Conservation (phyloP, 1,284 basidiomycete species). For the Leccinum pseudoinsigne region DNA sequence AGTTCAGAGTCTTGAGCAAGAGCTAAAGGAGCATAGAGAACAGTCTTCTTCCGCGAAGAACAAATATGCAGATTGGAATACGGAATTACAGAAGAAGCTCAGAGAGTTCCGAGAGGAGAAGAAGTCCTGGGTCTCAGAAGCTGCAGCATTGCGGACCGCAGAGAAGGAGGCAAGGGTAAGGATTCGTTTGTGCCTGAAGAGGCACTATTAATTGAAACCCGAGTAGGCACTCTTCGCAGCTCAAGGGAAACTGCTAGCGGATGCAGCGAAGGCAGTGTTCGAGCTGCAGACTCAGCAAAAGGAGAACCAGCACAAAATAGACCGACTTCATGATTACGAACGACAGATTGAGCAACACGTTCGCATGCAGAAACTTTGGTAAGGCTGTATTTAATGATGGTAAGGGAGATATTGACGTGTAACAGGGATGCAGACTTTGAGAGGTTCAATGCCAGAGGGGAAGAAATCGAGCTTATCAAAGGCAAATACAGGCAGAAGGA, state of each 20-base stretch:
- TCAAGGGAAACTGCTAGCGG: conserved; percentile 63
- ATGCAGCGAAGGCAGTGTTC: conserved; percentile 59
- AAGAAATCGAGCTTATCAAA: conserved; percentile 54
- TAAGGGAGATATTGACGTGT: conserved; percentile 6
- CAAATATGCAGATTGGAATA: conserved; percentile 73
- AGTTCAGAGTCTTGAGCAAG: conserved; percentile 59
- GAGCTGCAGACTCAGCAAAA: conserved; percentile 64
- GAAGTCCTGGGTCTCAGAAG: conserved; percentile 62
- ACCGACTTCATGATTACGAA: conserved; percentile 71
- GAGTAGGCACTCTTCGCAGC: conserved; percentile 63
- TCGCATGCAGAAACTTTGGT: conserved; percentile 72
- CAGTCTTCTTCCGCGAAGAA: conserved; percentile 63
- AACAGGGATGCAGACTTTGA: conserved; percentile 71
- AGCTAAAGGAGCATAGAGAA: conserved; percentile 63
- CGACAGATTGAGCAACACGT: conserved; percentile 70
- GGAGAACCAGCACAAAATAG: conserved; percentile 71
- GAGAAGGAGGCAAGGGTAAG: conserved; percentile 64
- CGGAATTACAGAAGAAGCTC: conserved; percentile 65
- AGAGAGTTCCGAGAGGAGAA: conserved; percentile 67
- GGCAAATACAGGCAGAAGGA: conserved; percentile 64
- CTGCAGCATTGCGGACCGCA: conserved; percentile 58
- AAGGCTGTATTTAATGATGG: conserved; percentile 16
- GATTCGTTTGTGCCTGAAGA: neutral
- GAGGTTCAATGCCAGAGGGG: conserved; percentile 63
- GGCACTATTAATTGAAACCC: conserved; percentile 7